Conservation (phyloP, 495 filamentous ascomycete genomes). For the Talaromyces ruber region DNA sequence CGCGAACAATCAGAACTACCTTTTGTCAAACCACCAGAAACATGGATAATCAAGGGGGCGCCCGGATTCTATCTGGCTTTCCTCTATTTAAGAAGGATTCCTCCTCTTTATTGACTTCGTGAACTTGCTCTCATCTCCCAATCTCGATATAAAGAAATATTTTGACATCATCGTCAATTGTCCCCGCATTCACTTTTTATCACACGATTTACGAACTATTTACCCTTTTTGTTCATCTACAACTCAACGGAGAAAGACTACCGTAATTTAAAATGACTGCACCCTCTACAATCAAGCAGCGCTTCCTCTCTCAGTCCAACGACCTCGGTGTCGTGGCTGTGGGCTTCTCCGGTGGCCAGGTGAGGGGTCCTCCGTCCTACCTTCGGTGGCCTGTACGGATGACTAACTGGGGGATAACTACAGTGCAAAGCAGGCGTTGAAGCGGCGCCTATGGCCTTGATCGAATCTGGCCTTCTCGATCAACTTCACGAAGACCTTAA, state of each 20-base stretch:
- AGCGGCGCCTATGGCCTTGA: constrained; percentile 83
- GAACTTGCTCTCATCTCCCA: not conserved
- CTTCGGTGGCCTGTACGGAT: not conserved
- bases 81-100: not conserved
- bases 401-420: not conserved
- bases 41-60: not conserved
- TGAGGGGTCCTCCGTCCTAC: constrained; percentile 26
- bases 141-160: not conserved
- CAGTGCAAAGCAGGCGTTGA: constrained; percentile 91
- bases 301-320: constrained; percentile 68
- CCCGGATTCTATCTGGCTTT: constrained; percentile 1
- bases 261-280: constrained; percentile 42
- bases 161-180: not conserved
- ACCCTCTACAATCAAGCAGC: constrained; percentile 67
- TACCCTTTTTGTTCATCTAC: not conserved
- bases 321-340: constrained; percentile 91
- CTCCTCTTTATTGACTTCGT: not conserved
- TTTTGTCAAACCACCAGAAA: not conserved
- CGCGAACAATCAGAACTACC: not conserved
- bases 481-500: constrained; percentile 78
- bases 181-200: not conserved
- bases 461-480: constrained; percentile 77
- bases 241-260: not conserved
- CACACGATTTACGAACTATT: not conserved
- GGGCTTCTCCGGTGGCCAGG: constrained; percentile 95